Evolutionary conservation across 768 basidiomycete species (phyloP).

Genomic region (Boletus edulis): DNA sequence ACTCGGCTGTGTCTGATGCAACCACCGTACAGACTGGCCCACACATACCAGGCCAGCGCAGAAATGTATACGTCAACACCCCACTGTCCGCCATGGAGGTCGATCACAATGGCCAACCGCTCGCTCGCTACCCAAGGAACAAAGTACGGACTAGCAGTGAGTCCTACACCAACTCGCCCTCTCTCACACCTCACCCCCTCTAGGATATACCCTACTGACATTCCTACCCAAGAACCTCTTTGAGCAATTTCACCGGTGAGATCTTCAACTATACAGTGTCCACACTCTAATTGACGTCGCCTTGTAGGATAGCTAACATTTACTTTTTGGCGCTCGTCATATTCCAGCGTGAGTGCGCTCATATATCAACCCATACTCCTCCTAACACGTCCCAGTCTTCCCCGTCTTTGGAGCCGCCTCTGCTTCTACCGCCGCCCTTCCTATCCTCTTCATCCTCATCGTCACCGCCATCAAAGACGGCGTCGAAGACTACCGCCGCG

Average conservation of each 20-base stretch:
- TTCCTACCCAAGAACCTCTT: constrained; percentile 94
- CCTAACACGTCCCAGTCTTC: constrained; percentile 55
- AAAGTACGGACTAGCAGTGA: constrained; percentile 93
- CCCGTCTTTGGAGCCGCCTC: constrained; percentile 88
- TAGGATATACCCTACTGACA: constrained; percentile 88
- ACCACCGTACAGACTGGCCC: constrained; percentile 17
- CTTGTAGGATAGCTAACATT: constrained; percentile 76
- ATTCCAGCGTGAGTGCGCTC: constrained; percentile 57
- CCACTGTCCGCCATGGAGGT: constrained; percentile 64
- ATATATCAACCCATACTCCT: neutral
- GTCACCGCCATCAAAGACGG: constrained; percentile 96
- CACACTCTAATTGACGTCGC: neutral
- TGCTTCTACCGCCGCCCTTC: constrained; percentile 78
- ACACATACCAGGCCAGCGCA: constrained; percentile 48
- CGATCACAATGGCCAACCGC: constrained; percentile 72
- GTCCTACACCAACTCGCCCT: constrained; percentile 28
- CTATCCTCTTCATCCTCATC: constrained; percentile 79
- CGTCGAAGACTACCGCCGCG: constrained; percentile 93
- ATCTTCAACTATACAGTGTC: neutral
- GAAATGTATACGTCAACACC: constrained; percentile 82
- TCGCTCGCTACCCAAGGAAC: constrained; percentile 79
- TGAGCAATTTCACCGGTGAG: constrained; percentile 89
- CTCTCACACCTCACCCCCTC: neutral
- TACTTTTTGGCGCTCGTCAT: constrained; percentile 88
- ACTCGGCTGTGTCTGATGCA: constrained; percentile 29